phyloP scores from a whole-genome alignment of 2,329 filamentous ascomycete species.

The Aureobasidium sp. region DNA sequence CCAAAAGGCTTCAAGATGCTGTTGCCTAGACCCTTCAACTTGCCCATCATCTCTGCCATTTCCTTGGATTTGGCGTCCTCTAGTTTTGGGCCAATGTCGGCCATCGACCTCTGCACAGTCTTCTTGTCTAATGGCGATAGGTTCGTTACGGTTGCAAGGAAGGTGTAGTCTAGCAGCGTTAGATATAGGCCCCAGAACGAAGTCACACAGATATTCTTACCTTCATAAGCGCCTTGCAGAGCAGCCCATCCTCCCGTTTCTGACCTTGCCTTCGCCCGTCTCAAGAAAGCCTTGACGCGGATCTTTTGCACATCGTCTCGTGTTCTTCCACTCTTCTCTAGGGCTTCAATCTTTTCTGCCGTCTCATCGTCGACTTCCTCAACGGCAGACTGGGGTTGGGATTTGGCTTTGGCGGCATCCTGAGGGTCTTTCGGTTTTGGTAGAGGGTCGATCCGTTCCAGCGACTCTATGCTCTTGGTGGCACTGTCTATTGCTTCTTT shows the following conservation, averaged over 20 bases:
- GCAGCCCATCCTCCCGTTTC: slow-evolving; percentile 71
- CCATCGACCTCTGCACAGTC: slow-evolving; percentile 59
- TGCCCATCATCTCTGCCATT: slow-evolving; percentile 95
- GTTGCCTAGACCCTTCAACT: slow-evolving; percentile 86
- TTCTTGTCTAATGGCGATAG: slow-evolving; percentile 59
- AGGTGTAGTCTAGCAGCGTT: slow-evolving; percentile 56
- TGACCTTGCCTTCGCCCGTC: slow-evolving; percentile 64
- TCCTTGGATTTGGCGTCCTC: slow-evolving; percentile 78
- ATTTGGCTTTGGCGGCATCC: slow-evolving; percentile 15
- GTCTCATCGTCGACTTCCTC: slow-evolving; percentile 43
- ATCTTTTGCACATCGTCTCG: slow-evolving; percentile 64
- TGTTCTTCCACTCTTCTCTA: slow-evolving; percentile 35
- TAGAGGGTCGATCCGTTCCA: slow-evolving; percentile 54
- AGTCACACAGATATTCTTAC: slow-evolving; percentile 6
- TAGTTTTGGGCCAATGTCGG: slow-evolving; percentile 56
- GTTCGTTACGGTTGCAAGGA: slow-evolving; percentile 50
- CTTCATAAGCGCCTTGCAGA: slow-evolving; percentile 63
- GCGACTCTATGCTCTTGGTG: slow-evolving; percentile 59
- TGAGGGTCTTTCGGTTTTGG: slow-evolving; percentile 23
- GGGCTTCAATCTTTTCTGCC: slow-evolving; percentile 34
- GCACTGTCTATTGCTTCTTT: slow-evolving; percentile 71
- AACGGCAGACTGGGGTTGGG: slow-evolving; percentile 30
- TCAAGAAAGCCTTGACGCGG: slow-evolving; percentile 72
- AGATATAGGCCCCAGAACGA: background rate
- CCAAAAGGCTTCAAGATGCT: slow-evolving; percentile 89